Base-by-base conservation (phyloP, 495 filamentous ascomycete species). In the Penicillium parvum region DNA sequence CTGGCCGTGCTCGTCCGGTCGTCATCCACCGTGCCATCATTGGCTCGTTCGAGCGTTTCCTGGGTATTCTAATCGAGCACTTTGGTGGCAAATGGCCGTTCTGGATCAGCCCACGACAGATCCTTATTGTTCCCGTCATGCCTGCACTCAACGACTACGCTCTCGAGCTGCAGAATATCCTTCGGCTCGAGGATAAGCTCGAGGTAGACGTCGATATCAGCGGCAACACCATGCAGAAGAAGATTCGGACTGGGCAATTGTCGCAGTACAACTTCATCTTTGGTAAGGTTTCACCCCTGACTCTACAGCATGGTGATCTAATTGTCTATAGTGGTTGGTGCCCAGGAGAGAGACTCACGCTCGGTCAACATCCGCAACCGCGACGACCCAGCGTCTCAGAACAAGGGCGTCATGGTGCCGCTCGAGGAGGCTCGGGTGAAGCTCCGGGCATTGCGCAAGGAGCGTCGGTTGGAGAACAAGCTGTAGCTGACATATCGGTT, bases 11-110 rank as follows among this genome's bases (percentile, higher is more conserved):
- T 33, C 83, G 92, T 8, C 92, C 92, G 2, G 92, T 98, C 52
- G 94, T 97, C 75, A 92, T 98, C 47, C 92, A 97, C 66, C 86
- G 92, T 46, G 92, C 92, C 34, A 92, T 98, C 60, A 83, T 88
- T 37, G 92, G 92, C 40, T 87, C 82, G 50, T 87, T 96, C 54
- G 92, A 98, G 71, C 85, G 92, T 32, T 96, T 98, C 71, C 84
- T 94, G 45, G 92, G 84, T 40, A 95, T 98, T 49, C 69, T 96
- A 42, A 89, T 75, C 17, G 92, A 98, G 70, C 92, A 97, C 63
- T 98, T 96, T 58, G 92, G 74, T 28, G 92, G 92, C 49, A 96
- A 95, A 68, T 97, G 91, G 91, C 92, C 92, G 0, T 95, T 96
- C 77, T 98, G 92, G 92, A 67, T 98, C 44, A 90, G 83, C 49